These are phyloP conservation scores for Chlorociboria aeruginascens DNA, from an alignment of 495 filamentous ascomycete species.

Conservation along the genomic window DNA sequence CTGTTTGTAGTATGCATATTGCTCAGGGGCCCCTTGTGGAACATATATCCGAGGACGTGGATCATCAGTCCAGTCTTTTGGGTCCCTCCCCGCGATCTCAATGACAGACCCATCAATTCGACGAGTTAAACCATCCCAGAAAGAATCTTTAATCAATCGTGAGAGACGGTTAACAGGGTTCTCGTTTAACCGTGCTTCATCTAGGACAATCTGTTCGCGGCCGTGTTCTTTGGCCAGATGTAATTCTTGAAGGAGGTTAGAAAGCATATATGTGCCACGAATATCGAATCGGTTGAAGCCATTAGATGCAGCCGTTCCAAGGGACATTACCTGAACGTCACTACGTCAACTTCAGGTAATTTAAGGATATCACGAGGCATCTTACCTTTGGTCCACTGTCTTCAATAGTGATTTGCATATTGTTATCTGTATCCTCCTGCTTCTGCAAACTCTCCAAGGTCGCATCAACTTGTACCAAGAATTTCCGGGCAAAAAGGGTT, in stretches of 20 bases:
- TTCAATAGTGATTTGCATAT: slow-evolving; percentile 94
- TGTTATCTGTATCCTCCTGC: slow-evolving; percentile 81
- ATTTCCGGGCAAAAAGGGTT: slow-evolving; percentile 2
- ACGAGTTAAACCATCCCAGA: slow-evolving; percentile 82
- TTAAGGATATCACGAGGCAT: neutral
- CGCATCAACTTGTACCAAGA: slow-evolving; percentile 53
- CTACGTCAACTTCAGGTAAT: slow-evolving; percentile 3
- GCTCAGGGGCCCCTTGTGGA: slow-evolving; percentile 71
- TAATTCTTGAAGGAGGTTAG: slow-evolving; percentile 88
- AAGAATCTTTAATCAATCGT: slow-evolving; percentile 73
- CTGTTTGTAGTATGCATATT: slow-evolving; percentile 74
- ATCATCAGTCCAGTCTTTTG: slow-evolving; percentile 83
- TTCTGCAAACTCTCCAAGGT: slow-evolving; percentile 60
- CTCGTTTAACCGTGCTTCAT: slow-evolving; percentile 79
- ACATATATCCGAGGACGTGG: slow-evolving; percentile 88
- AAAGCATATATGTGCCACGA: slow-evolving; percentile 90
- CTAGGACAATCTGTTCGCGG: slow-evolving; percentile 71
- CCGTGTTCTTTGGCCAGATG: slow-evolving; percentile 80
- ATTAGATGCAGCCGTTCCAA: slow-evolving; percentile 76
- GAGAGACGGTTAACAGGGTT: slow-evolving; percentile 81
- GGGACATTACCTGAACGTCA: slow-evolving; percentile 48
- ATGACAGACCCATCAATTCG: slow-evolving; percentile 84
- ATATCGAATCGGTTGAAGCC: slow-evolving; percentile 82
- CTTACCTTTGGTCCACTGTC: slow-evolving; percentile 85
- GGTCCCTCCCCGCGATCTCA: slow-evolving; percentile 68